A percentile compares a stretch with the other conserved stretches of the same genome.
phyloP scores from a whole-genome alignment of 2,329 filamentous ascomycete species.

The Exophiala spinifera region DNA sequence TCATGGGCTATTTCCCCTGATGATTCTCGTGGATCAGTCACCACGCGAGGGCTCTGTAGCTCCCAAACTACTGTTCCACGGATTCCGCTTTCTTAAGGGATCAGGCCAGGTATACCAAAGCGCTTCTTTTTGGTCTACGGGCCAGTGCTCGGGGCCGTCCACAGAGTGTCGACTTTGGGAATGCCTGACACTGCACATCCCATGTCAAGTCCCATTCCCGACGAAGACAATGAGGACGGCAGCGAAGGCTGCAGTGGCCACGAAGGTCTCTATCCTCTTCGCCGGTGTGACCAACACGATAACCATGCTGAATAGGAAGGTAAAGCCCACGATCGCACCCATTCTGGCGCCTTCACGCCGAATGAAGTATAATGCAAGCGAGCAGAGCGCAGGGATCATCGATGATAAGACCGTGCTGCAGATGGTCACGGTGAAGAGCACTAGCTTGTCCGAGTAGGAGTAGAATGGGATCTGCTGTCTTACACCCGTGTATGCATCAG shows the following conservation, averaged over 20 bases:
- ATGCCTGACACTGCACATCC: too few relatives aligned
- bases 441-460: conserved; percentile 6
- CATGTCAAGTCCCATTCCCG: too few relatives aligned
- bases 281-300: conserved; percentile 6
- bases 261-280: conserved; percentile 11
- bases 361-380: conserved; percentile 11
- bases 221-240: conserved; percentile 18
- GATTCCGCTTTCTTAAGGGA: too few relatives aligned
- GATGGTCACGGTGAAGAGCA: conserved; percentile 2
- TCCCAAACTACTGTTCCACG: too few relatives aligned
- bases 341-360: conserved; percentile 6
- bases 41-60: too few relatives aligned
- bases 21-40: too few relatives aligned
- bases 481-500: too few relatives aligned
- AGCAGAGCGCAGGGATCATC: conserved; percentile 3
- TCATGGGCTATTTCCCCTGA: too few relatives aligned
- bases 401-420: conserved; percentile 14
- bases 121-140: too few relatives aligned
- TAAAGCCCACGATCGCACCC: conserved; percentile 9
- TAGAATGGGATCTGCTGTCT: background rate
- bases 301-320: conserved; percentile 9
- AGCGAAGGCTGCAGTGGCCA: conserved; percentile 15
- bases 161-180: too few relatives aligned
- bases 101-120: too few relatives aligned
- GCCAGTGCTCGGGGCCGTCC: too few relatives aligned